Evolutionary conservation across 768 basidiomycete species (phyloP).

Genomic region (Vararia minispora): DNA sequence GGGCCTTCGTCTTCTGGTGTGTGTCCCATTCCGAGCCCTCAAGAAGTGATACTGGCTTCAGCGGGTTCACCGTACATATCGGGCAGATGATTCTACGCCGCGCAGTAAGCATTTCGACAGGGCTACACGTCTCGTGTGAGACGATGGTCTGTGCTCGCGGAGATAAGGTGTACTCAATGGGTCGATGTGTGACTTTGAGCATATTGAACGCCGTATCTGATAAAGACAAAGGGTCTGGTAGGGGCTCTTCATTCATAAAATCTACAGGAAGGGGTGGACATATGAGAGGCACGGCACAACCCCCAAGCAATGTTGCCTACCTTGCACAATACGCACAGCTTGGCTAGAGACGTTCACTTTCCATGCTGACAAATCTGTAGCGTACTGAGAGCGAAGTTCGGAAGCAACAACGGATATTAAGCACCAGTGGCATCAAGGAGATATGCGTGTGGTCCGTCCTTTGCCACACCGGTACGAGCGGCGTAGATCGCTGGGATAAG

Average conservation of each 20-base stretch:
- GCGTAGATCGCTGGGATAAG: conserved; percentile 59
- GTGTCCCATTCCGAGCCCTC: conserved; percentile 38
- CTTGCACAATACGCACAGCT: too few species aligned
- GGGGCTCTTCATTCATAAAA: conserved; percentile 35
- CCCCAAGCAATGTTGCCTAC: too few species aligned
- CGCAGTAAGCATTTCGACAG: conserved; percentile 39
- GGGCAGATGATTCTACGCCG: conserved; percentile 49
- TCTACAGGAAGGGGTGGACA: conserved; percentile 24
- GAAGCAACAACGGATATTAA: too few species aligned
- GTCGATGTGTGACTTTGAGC: conserved; percentile 33
- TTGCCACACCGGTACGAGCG: conserved; percentile 28
- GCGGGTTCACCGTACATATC: conserved; percentile 45
- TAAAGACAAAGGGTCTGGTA: conserved; percentile 48
- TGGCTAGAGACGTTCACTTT: too few species aligned
- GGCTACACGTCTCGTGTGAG: conserved; percentile 29
- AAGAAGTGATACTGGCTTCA: conserved; percentile 56
- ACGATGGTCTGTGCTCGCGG: not conserved
- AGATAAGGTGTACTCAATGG: conserved; percentile 29
- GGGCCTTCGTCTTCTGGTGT: conserved; percentile 46
- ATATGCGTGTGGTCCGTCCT: conserved; percentile 29
- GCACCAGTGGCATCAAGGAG: conserved; percentile 66
- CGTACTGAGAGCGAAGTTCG: not conserved
- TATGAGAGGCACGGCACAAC: too few species aligned
- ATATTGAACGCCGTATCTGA: conserved; percentile 45
- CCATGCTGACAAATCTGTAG: not conserved